Conservation (phyloP, 768 basidiomycete species). For the Serendipita sp. region DNA sequence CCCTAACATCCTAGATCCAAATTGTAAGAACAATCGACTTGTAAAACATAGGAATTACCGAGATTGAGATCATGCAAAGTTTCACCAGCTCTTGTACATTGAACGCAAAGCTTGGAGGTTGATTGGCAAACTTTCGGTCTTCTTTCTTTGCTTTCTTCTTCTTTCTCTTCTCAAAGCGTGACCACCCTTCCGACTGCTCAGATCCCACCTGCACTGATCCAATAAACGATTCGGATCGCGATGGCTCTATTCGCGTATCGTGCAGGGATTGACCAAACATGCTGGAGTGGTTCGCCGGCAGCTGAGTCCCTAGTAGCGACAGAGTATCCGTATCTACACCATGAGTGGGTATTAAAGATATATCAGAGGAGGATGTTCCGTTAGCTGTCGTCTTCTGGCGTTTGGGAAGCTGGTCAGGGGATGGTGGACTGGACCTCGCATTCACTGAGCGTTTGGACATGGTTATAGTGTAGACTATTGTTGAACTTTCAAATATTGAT, state of each 20-base stretch:
- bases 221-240: no score
- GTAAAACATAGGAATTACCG: neutral
- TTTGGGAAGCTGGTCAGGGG: neutral
- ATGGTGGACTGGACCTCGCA: neutral
- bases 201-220: neutral
- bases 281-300: neutral
- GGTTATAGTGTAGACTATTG: neutral
- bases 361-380: no score
- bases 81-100: neutral
- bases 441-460: neutral
- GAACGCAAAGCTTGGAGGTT: neutral
- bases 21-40: neutral
- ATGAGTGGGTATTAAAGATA: no score
- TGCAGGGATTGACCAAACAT: no score
- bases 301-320: neutral
- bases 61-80: neutral
- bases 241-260: no score
- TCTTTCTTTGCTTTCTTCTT: conserved; percentile 48
- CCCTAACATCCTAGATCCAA: conserved; percentile 59
- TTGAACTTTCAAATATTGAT: no score
- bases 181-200: conserved; percentile 30
- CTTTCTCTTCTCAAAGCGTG: conserved; percentile 56
- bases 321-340: no score
- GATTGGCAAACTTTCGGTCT: conserved; percentile 35
- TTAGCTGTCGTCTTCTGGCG: neutral